Evolutionary conservation across 2,329 filamentous ascomycete species (phyloP), one percentile per base, ranked within the genome.

Genomic region (Lomentospora prolificans): DNA sequence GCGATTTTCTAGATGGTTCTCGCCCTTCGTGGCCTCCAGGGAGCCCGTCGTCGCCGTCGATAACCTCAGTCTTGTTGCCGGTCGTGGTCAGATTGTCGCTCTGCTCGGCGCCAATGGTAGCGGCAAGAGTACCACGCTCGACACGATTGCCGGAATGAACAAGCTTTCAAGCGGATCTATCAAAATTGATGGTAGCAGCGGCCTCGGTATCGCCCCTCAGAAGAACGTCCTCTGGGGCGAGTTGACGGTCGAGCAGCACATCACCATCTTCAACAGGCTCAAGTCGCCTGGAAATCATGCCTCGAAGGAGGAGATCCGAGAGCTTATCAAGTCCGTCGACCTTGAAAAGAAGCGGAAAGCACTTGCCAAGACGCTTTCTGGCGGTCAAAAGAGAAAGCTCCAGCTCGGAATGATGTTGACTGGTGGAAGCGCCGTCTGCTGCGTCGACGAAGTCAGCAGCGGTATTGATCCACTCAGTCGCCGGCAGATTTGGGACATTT

Each of bases 371-470:
- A 95, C 89, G 0, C 75, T 96, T 0, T 95, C 90, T 2, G 91
- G 91, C 7, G 91, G 91, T 0, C 91, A 96, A 68, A 96, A 95
- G 72, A 78, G 91, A 54, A 96, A 96, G 68, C 76, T 96, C 7
- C 91, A 96, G 68, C 76, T 96, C 2, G 90, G 90, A 4, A 92
- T 96, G 83, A 96, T 96, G 90, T 84, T 96, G 62, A 95, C 89
- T 3, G 91, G 92, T 59, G 90, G 90, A 9, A 92, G 87, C 59
- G 83, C 83, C 24, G 85, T 96, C 0, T 96, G 91, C 70, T 94
- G 90, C 64, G 84, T 96, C 4, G 91, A 96, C 62, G 92, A 96
- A 69, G 90, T 96, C 12, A 91, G 87, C 39, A 90, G 86, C 58
- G 92, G 91, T 12, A 77, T 96, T 19, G 91, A 96, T 65, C 90